These are phyloP conservation scores for Erysimum cheiri DNA, from an alignment of 441 rosid genomes.

Conservation along the genomic window DNA sequence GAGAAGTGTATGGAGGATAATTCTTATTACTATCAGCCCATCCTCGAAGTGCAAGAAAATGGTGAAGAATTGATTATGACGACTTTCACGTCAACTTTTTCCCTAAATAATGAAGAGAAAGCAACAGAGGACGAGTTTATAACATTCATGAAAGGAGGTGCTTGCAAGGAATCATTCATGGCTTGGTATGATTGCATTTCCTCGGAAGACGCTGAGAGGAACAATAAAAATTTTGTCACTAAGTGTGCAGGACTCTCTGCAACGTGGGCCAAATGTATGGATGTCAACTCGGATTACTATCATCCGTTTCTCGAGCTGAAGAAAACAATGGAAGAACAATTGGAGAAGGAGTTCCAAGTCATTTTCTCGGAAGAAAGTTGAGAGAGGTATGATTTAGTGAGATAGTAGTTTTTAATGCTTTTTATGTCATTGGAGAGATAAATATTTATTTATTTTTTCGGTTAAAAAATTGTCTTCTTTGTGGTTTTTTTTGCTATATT, in stretches of 20 bases:
- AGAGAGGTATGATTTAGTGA: neutral
- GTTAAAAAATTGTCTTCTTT: no score
- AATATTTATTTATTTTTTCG: no score
- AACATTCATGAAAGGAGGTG: conserved; percentile 51
- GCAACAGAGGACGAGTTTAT: conserved; percentile 57
- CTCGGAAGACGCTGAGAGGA: conserved; percentile 58
- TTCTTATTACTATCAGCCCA: neutral
- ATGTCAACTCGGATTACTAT: conserved; percentile 74
- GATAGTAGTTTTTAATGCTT: neutral
- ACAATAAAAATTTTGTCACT: no score
- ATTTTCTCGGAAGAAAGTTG: neutral
- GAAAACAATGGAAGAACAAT: conserved; percentile 66
- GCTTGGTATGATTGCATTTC: conserved; percentile 64
- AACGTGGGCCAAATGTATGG: conserved; percentile 72
- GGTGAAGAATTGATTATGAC: no score
- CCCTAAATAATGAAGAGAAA: neutral
- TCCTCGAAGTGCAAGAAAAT: no score
- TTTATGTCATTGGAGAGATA: no score
- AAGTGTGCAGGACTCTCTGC: conserved; percentile 62
- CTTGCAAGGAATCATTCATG: conserved; percentile 68
- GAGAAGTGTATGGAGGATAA: neutral
- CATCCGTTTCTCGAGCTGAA: conserved; percentile 75
- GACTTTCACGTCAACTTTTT: conserved; percentile 51
- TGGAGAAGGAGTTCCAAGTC: conserved; percentile 49
- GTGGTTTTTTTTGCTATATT: no score